Conservation (phyloP, 805 yeast genomes). For the Lachancea fermentati region DNA sequence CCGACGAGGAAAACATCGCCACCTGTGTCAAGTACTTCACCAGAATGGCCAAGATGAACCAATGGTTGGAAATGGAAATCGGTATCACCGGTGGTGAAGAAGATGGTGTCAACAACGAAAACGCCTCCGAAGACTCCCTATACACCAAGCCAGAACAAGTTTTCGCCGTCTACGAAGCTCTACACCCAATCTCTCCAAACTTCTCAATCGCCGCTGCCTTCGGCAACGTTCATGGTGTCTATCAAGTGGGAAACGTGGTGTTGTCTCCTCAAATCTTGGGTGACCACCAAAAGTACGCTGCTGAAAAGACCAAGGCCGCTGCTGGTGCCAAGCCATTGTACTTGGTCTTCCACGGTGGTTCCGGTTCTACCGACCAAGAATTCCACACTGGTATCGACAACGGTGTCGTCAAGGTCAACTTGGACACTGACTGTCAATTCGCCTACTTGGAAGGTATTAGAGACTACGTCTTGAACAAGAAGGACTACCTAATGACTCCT, state of each 20-base stretch:
- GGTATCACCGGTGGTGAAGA: conserved; percentile 99
- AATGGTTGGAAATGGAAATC: conserved; percentile 99
- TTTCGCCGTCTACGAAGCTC: conserved; percentile 83
- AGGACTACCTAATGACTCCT: conserved; percentile 82
- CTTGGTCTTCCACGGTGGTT: conserved; percentile 99
- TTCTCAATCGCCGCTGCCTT: conserved; percentile 99
- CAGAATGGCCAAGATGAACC: conserved; percentile 90
- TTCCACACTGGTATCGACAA: conserved; percentile 82
- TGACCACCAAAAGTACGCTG: conserved; percentile 90
- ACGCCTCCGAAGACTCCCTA: conserved; percentile 76
- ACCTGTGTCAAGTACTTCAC: conserved; percentile 92
- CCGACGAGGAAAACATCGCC: conserved; percentile 91
- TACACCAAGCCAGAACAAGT: conserved; percentile 97
- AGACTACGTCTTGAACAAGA: conserved; percentile 92
- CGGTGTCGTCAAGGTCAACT: conserved; percentile 98
- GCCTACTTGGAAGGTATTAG: conserved; percentile 97
- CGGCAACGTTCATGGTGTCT: conserved; percentile 99
- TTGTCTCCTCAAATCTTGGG: conserved; percentile 90
- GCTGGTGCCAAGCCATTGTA: conserved; percentile 65
- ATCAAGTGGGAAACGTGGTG: conserved; percentile 97
- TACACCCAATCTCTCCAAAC: conserved; percentile 88
- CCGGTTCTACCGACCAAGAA: conserved; percentile 92
- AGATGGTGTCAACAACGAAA: conserved; percentile 99
- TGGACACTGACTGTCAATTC: conserved; percentile 98
- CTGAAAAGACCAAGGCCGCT: conserved; percentile 51